Percentiles rank a stretch among this genome's conserved stretches.
These are phyloP conservation scores for Lomentospora prolificans DNA, from an alignment of 2,329 filamentous ascomycete species.

Conservation along the genomic window DNA sequence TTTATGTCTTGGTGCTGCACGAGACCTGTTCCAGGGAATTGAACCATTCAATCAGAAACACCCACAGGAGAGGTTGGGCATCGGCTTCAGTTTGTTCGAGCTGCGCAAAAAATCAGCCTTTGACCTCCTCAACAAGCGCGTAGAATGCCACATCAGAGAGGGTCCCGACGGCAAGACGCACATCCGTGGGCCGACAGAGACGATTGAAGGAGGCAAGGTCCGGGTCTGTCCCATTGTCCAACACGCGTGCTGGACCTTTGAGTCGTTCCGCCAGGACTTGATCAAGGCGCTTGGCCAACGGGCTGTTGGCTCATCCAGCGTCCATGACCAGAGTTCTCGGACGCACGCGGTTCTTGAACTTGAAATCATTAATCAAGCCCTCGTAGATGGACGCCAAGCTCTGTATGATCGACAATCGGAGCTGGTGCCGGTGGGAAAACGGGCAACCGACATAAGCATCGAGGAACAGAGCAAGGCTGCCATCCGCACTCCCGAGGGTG, in stretches of 20 bases:
- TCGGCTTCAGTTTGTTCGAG: conserved; percentile 30
- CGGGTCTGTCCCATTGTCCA: conserved; percentile 27
- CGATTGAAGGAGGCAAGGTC: conserved; percentile 27
- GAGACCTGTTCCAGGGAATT: conserved; percentile 16
- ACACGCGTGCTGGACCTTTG: conserved; percentile 24
- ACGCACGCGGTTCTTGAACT: conserved; percentile 33
- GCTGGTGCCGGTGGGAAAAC: conserved; percentile 32
- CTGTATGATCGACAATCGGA: conserved; percentile 31
- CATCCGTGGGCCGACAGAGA: conserved; percentile 31
- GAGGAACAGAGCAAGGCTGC: conserved; percentile 24
- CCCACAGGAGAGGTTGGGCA: conserved; percentile 21
- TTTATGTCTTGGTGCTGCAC: conserved; percentile 25
- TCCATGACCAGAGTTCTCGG: conserved; percentile 33
- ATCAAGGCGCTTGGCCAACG: conserved; percentile 19
- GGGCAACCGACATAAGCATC: conserved; percentile 27
- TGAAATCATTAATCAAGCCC: conserved; percentile 26
- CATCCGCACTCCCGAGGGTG: conserved; percentile 21
- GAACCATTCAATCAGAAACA: conserved; percentile 14
- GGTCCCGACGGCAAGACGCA: conserved; percentile 28
- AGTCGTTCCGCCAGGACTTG: conserved; percentile 20
- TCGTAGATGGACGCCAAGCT: conserved; percentile 24
- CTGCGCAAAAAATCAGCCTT: conserved; percentile 29
- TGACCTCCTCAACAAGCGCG: conserved; percentile 28
- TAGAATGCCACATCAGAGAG: conserved; percentile 29
- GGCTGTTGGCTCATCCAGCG: conserved; percentile 25